These are phyloP conservation scores for Andrographis paniculata DNA, from an alignment of 305 asterid species.

Conservation along the genomic window DNA sequence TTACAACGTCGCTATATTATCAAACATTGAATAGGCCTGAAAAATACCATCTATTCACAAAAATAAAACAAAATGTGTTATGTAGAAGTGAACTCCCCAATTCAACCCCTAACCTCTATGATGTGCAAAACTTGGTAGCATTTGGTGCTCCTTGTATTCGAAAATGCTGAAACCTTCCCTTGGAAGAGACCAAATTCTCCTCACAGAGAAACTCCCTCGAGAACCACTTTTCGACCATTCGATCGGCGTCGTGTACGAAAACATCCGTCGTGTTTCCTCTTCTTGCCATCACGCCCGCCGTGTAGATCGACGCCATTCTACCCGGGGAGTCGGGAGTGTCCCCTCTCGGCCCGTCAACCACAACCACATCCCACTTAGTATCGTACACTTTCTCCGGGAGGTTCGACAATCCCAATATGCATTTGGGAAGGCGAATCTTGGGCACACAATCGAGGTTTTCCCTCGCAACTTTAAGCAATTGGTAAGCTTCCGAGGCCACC, in stretches of 20 bases:
- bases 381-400: conserved; percentile 49
- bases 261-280: conserved; percentile 41
- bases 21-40: no score
- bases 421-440: conserved; percentile 15
- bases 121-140: conserved; percentile 45
- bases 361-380: conserved; percentile 55
- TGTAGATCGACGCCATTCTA: conserved; percentile 74
- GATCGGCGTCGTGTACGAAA: conserved; percentile 62
- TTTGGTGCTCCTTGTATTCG: conserved; percentile 25
- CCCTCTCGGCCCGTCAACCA: conserved; percentile 82
- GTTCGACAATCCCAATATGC: conserved; percentile 40
- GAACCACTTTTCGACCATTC: conserved; percentile 82
- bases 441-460: conserved; percentile 31
- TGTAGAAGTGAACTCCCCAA: not conserved
- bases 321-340: conserved; percentile 56
- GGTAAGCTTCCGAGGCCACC: conserved; percentile 56
- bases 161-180: conserved; percentile 79
- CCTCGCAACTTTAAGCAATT: conserved; percentile 55
- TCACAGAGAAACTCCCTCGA: conserved; percentile 86
- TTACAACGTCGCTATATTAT: no score
- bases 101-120: not conserved
- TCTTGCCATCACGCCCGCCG: conserved; percentile 59
- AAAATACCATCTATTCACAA: no score
- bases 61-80: no score
- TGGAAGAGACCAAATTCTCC: conserved; percentile 61